phyloP scores from a whole-genome alignment of 306 rosid genomes.

The Sphenostylis stenocarpa region DNA sequence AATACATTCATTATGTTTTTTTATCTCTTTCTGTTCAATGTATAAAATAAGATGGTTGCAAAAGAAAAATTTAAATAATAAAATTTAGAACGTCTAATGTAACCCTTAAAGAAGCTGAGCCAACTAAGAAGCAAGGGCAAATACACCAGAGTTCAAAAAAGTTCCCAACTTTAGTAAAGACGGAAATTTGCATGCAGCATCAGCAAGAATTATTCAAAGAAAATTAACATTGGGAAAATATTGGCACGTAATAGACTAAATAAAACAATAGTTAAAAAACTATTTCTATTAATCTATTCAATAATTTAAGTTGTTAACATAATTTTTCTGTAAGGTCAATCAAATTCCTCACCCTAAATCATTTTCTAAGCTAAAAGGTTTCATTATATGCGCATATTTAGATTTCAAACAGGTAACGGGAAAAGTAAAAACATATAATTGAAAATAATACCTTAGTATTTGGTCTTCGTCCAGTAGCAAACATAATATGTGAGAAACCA shows the following conservation, averaged over 20 bases:
- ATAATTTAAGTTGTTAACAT: background rate
- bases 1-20: slow-evolving; percentile 1
- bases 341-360: background rate
- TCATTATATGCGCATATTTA: background rate
- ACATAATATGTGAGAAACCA: slow-evolving; percentile 93
- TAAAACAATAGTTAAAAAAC: background rate
- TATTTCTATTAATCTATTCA: background rate
- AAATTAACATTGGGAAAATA: background rate
- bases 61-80: slow-evolving; percentile 1
- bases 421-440: background rate
- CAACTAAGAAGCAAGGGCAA: slow-evolving; percentile 13
- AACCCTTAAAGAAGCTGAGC: slow-evolving; percentile 2
- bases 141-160: slow-evolving; percentile 13
- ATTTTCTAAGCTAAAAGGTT: background rate
- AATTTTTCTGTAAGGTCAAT: background rate
- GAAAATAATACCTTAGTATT: slow-evolving; percentile 71
- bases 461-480: slow-evolving; percentile 96
- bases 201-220: background rate
- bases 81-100: slow-evolving; percentile 16
- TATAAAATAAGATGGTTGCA: slow-evolving; percentile 19
- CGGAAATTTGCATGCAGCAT: slow-evolving; percentile 13
- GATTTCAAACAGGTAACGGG: slow-evolving; percentile 4
- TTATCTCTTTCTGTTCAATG: slow-evolving; percentile 7
- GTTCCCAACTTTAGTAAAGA: slow-evolving; percentile 5
- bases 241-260: background rate